Evolutionary conservation across 2,329 filamentous ascomycete species (phyloP), one percentile per base, ranked within the genome.

Genomic region (Proliferodiscus dingleyae): DNA sequence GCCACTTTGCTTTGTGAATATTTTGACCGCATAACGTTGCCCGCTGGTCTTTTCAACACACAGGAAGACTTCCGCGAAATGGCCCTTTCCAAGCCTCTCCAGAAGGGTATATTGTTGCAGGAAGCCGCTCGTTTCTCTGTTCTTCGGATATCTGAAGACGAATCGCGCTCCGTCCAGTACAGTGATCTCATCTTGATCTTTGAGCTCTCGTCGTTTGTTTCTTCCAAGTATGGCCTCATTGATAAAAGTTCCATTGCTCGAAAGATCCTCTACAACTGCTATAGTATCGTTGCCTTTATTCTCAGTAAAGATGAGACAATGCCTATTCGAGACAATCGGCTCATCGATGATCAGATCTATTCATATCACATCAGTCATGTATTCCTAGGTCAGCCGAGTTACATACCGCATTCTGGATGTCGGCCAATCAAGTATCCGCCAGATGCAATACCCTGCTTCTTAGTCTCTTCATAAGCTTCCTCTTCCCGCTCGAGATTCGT

Each of bases 201-300:
- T 76, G 22, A 98, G 74, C 64, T 95, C 89, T 47, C 91, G 81
- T 44, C 89, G 79, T 66, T 95, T 89, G 66, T 98, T 98, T 41
- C 91, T 84, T 19, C 93, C 93, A 19, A 98, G 80, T 23, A 95
- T 77, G 13, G 83, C 85, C 58, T 96, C 89, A 61, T 97, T 97
- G 58, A 98, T 85, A 63, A 90, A 98, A 0, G 94, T 98, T 41
- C 93, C 93, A 63, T 98, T 98, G 62, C 83, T 93, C 5, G 93
- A 98, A 16, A 97, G 70, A 65, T 98, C 93, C 64, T 98, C 90
- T 4, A 98, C 68, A 10, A 97, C 78, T 7, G 89, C 91, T 33
- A 80, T 75, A 54, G 73, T 77, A 65, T 78, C 72, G 13, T 69
- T 66, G 8, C 71, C 74, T 54, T 78, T 78, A 50, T 78, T 78